These are phyloP conservation scores for Phialophora macrospora DNA, from an alignment of 2,329 filamentous ascomycete genomes.

Conservation along the genomic window DNA sequence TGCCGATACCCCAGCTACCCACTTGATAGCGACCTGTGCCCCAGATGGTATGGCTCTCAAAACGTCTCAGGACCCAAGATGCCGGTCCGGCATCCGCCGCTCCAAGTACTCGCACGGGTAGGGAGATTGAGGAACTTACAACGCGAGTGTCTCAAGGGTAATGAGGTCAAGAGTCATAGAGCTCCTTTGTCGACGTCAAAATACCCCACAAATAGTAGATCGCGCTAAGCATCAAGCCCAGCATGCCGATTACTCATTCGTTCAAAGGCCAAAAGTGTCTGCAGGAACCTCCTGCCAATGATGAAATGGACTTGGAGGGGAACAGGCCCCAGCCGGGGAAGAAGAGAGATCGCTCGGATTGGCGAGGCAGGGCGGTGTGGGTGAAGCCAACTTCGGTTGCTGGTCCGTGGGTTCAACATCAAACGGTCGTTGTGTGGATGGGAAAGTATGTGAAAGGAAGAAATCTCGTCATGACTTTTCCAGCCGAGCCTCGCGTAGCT, in stretches of 20 bases:
- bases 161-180: not conserved
- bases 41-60: not conserved
- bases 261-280: not conserved
- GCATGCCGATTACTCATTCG: not conserved
- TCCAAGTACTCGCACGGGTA: not conserved
- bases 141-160: not conserved
- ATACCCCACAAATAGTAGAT: not conserved
- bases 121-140: not conserved
- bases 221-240: not conserved
- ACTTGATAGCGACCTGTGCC: not conserved
- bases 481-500: not conserved
- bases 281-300: not conserved
- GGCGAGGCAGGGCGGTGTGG: not conserved
- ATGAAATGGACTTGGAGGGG: not conserved
- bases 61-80: not conserved
- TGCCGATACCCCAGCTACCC: not conserved
- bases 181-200: not conserved
- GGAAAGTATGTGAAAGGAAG: not conserved
- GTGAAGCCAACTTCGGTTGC: not conserved
- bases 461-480: slow-evolving; percentile 14
- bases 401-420: slow-evolving; percentile 1
- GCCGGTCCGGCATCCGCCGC: not conserved
- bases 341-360: not conserved
- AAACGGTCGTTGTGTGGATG: slow-evolving; percentile 1
- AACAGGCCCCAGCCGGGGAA: not conserved